Evolutionary conservation across 108 stramenopile genomes (phyloP), one percentile per base, ranked within the genome.

Genomic region (Fragilariopsis cylindrus): DNA sequence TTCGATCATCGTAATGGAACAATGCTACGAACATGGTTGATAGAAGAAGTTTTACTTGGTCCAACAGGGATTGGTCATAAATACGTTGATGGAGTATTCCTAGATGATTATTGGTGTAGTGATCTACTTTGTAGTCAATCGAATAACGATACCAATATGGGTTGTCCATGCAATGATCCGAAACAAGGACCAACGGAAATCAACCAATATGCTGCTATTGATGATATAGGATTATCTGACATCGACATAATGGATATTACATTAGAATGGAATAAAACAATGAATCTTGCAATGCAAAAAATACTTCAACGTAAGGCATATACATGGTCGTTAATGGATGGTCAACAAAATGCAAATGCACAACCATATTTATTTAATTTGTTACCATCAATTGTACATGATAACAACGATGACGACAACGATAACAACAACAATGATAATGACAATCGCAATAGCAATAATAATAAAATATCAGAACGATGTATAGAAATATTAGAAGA

Each of bases 121-220:
- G 60, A 73, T 65, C 16, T 65, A 30, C 16, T 73, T n/a, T 73
- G 72, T 43, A 11, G 18, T 8, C 16, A 62, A 5, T 48, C 60
- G 40, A 48, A 64, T 41, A 73, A 73, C 30, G 50, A 40, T 5
- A 55, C 65, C 5, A 21, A 41, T 21, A 11, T 30, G n/a, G 78
- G 73, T 42, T 77, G 76, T 15, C 70, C 71, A 2, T 73, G 73
- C 57, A 7, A 50, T n/a, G 67, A 79, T 16, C 72, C 73, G 6
- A 48, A 68, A n/a, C 72, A 73, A 53, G 78, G 78, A 6, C 69
- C 78, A 8, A 79, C 78, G 9, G 78, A 79, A 74, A 47, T 65
- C 12, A 60, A 79, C 47, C 42, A 44, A 9, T 30, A 74, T 52
- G 48, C 58, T 21, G 48, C 58, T 21, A 41, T 53, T 18, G 19